Evolutionary conservation across 2,329 filamentous ascomycete genomes (phyloP).

Genomic region (Pseudogymnoascus sp.): DNA sequence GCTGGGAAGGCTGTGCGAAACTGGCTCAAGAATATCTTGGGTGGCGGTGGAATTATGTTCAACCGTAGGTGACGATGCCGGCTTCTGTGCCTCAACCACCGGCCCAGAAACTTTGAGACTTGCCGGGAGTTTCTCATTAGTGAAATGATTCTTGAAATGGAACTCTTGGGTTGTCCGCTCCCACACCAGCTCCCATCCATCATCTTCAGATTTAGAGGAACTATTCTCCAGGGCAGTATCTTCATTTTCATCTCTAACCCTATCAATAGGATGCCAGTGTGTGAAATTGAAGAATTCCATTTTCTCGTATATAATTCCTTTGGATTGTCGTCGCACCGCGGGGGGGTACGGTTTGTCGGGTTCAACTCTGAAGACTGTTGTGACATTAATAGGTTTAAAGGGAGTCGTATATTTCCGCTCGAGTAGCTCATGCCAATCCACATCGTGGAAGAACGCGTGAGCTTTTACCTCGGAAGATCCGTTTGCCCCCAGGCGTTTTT

Average conservation of each 20-base stretch:
- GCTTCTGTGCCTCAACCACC: not conserved
- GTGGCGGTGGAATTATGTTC: not conserved
- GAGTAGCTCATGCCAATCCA: slow-evolving; percentile 90
- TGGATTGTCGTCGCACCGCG: not conserved
- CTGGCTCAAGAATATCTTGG: not conserved
- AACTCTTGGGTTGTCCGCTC: not conserved
- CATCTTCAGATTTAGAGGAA: not conserved
- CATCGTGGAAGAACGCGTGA: slow-evolving; percentile 93
- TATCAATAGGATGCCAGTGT: not conserved
- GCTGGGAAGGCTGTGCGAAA: not conserved
- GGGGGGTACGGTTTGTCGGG: not conserved
- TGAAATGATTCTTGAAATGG: not conserved
- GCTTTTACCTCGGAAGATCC: slow-evolving; percentile 94
- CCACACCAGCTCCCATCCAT: not conserved
- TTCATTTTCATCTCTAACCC: not conserved
- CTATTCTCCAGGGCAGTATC: not conserved
- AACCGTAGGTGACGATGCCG: not conserved
- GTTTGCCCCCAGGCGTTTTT: slow-evolving; percentile 77
- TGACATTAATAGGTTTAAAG: slow-evolving; percentile 67
- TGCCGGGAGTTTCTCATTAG: not conserved
- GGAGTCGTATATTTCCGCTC: slow-evolving; percentile 94
- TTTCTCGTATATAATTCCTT: not conserved
- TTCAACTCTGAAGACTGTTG: not conserved
- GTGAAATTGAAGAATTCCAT: not conserved
- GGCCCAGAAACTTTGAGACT: not conserved